These are phyloP conservation scores for Panicum miliaceum DNA, from an alignment of 176 grass and related monocot species.

Conservation along the genomic window DNA sequence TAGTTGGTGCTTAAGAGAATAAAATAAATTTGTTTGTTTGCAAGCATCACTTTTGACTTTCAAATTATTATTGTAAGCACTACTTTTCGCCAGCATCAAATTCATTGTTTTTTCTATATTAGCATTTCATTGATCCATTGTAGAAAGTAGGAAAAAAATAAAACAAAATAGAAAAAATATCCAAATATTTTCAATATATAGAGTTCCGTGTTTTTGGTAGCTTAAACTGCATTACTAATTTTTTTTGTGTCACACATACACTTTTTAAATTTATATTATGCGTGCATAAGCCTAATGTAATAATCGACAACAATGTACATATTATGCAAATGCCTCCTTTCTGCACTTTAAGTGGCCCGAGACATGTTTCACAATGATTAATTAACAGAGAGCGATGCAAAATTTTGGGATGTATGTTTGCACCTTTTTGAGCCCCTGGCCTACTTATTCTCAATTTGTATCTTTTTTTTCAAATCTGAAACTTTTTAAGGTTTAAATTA, in stretches of 20 bases:
- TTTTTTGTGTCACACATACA: neutral
- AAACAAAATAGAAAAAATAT: neutral
- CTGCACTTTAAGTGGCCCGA: neutral
- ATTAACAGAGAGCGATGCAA: neutral
- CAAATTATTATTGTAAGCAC: slow-evolving; percentile 19
- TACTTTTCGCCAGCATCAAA: neutral
- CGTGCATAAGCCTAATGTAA: neutral
- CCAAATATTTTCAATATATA: neutral
- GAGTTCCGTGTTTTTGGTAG: neutral
- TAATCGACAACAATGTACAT: neutral
- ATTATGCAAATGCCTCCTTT: neutral
- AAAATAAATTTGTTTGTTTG: slow-evolving; percentile 28
- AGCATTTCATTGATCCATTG: neutral
- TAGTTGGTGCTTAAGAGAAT: slow-evolving; percentile 23
- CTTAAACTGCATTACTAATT: neutral
- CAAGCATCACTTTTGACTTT: slow-evolving; percentile 33
- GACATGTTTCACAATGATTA: neutral
- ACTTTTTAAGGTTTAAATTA: neutral
- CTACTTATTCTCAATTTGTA: neutral
- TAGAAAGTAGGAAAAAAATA: neutral
- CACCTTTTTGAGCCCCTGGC: neutral
- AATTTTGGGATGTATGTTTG: neutral
- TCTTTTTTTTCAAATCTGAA: neutral
- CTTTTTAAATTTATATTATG: neutral
- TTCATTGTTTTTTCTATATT: slow-evolving; percentile 27